Evolutionary conservation across 352 stramenopile genomes (phyloP).

Genomic region (Phytophthora cryptogea): DNA sequence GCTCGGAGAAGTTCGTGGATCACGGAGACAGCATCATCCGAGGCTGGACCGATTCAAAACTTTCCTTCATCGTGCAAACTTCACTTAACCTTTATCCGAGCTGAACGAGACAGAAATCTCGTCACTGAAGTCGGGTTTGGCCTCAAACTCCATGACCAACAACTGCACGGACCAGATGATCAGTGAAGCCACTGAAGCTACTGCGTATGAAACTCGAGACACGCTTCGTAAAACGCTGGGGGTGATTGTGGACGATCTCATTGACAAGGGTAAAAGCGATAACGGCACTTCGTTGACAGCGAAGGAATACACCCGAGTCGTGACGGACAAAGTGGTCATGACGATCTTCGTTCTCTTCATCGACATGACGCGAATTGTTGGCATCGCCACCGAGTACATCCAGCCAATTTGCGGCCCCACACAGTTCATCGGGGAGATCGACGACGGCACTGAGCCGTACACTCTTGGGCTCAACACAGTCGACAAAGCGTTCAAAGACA

Average conservation of each 20-base stretch:
- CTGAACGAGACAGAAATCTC: conserved; percentile 27
- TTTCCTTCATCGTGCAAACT: conserved; percentile 15
- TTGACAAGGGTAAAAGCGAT: conserved; percentile 9
- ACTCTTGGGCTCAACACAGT: conserved; percentile 42
- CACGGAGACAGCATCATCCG: conserved; percentile 12
- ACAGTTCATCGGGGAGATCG: conserved; percentile 28
- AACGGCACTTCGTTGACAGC: conserved; percentile 13
- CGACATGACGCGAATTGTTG: conserved; percentile 17
- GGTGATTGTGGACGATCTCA: conserved; percentile 14
- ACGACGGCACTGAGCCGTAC: conserved; percentile 36
- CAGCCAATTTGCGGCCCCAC: conserved; percentile 17
- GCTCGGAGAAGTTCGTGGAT: conserved; percentile 12
- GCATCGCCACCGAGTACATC: conserved; percentile 14
- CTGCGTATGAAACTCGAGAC: conserved; percentile 17
- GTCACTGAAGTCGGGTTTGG: conserved; percentile 26
- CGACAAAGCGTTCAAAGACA: conserved; percentile 40
- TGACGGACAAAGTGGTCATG: conserved; percentile 14
- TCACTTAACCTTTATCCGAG: conserved; percentile 15
- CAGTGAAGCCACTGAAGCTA: conserved; percentile 7
- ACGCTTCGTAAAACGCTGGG: conserved; percentile 17
- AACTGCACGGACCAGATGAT: conserved; percentile 25
- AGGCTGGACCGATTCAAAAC: conserved; percentile 19
- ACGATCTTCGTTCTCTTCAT: conserved; percentile 15
- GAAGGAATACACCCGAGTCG: conserved; percentile 5
- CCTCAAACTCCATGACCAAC: conserved; percentile 28